Conservation (phyloP, 192 early-diverging fungal genomes). For the Coemansia sp. region DNA sequence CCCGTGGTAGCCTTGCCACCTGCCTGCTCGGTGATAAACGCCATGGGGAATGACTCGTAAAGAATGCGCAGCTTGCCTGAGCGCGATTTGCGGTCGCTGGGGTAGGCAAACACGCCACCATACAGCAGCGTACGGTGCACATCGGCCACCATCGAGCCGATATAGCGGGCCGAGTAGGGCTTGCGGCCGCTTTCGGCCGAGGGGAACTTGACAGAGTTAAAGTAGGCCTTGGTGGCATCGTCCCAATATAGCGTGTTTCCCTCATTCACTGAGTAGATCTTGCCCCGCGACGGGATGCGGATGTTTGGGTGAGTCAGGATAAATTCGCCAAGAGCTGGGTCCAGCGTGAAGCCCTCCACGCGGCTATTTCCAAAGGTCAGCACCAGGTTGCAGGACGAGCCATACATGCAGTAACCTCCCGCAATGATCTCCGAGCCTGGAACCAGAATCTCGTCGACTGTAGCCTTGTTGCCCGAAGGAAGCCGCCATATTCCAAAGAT, state of each 20-base stretch:
- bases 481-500: conserved; percentile 98
- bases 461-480: conserved; percentile 51
- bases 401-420: conserved; percentile 98
- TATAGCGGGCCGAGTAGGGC: conserved; percentile 93
- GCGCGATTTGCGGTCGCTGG: conserved; percentile 74
- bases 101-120: conserved; percentile 90
- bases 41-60: conserved; percentile 99
- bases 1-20: conserved; percentile 93
- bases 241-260: conserved; percentile 94
- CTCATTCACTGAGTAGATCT: conserved; percentile 99
- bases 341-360: conserved; percentile 96
- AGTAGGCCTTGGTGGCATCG: conserved; percentile 81
- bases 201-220: conserved; percentile 88
- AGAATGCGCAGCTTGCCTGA: conserved; percentile 92
- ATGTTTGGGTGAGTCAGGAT: conserved; percentile 95
- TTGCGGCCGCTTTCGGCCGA: conserved; percentile 64
- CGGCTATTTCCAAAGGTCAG: conserved; percentile 72
- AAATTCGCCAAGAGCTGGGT: conserved; percentile 96
- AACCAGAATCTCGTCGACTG: conserved; percentile 77
- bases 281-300: conserved; percentile 70
- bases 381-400: conserved; percentile 80
- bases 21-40: conserved; percentile 90
- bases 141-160: conserved; percentile 99
- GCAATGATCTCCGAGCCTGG: conserved; percentile 90
- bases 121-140: conserved; percentile 94